Conservation (phyloP, 345 rosid species). For the Zanthoxylum bungeanum region DNA sequence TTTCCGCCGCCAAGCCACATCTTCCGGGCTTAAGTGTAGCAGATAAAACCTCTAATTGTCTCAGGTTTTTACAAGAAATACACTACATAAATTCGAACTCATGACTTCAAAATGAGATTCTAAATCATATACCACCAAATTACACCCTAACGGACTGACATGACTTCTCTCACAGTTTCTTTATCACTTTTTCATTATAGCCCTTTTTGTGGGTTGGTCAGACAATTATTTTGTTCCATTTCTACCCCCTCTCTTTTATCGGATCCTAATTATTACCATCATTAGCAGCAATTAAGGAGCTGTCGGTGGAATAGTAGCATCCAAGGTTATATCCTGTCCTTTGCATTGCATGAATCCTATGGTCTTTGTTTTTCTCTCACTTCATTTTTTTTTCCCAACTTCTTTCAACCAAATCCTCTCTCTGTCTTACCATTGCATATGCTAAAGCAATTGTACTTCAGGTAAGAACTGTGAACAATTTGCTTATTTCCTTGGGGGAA, state of each 20-base stretch:
- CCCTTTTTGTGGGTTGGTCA: neutral
- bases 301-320: constrained; percentile 20
- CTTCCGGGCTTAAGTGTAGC: no score
- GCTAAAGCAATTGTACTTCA: neutral
- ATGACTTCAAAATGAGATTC: no score
- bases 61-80: no score
- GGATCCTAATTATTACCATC: neutral
- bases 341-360: neutral
- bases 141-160: no score
- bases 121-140: no score
- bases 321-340: neutral
- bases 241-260: neutral
- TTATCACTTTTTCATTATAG: neutral
- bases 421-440: neutral
- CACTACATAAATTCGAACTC: no score
- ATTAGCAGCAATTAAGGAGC: neutral
- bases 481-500: neutral
- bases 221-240: neutral
- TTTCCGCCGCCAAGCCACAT: no score
- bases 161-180: neutral
- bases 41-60: no score
- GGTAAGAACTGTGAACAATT: constrained; percentile 1
- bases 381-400: neutral
- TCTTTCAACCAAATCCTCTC: neutral
- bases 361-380: neutral